These are phyloP conservation scores for Mycena pura DNA, from an alignment of 768 basidiomycete genomes.

Conservation along the genomic window DNA sequence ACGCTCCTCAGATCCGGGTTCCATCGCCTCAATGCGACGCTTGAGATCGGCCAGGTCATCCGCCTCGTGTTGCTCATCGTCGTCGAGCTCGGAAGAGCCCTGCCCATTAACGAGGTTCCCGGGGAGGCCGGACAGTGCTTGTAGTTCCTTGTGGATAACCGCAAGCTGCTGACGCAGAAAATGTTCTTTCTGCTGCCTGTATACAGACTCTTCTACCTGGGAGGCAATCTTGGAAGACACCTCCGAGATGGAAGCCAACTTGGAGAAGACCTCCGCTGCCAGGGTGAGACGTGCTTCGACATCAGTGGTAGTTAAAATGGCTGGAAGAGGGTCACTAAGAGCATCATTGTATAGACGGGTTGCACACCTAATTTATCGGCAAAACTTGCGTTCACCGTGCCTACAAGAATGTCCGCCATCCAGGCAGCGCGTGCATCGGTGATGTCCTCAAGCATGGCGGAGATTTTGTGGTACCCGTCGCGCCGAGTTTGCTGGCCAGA, in stretches of 20 bases:
- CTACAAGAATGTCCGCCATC: conserved; percentile 81
- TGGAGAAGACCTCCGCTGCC: conserved; percentile 74
- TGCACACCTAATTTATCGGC: conserved; percentile 73
- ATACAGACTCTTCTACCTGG: conserved; percentile 83
- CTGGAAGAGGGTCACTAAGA: conserved; percentile 39
- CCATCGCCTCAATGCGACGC: conserved; percentile 77
- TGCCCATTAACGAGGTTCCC: conserved; percentile 32
- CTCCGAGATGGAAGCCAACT: conserved; percentile 79
- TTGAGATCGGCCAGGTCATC: conserved; percentile 80
- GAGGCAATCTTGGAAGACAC: conserved; percentile 82
- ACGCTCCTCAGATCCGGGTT: conserved; percentile 76
- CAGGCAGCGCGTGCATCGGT: conserved; percentile 67
- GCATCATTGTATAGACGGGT: conserved; percentile 39
- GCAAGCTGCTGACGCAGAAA: conserved; percentile 85
- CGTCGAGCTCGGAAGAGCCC: conserved; percentile 64
- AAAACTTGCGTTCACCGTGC: conserved; percentile 69
- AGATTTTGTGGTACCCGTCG: conserved; percentile 74
- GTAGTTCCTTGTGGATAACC: conserved; percentile 79
- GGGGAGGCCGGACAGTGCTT: conserved; percentile 30
- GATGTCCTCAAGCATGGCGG: conserved; percentile 76
- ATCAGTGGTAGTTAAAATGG: conserved; percentile 65
- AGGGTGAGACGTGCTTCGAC: conserved; percentile 67
- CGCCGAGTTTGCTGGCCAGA: conserved; percentile 57
- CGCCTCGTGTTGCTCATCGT: conserved; percentile 81
- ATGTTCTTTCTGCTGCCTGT: conserved; percentile 87